A percentile compares a stretch with the other conserved stretches of the same genome.
Evolutionary conservation across 257 asterid species (phyloP).

Genomic region (Anisodus acutangulus): DNA sequence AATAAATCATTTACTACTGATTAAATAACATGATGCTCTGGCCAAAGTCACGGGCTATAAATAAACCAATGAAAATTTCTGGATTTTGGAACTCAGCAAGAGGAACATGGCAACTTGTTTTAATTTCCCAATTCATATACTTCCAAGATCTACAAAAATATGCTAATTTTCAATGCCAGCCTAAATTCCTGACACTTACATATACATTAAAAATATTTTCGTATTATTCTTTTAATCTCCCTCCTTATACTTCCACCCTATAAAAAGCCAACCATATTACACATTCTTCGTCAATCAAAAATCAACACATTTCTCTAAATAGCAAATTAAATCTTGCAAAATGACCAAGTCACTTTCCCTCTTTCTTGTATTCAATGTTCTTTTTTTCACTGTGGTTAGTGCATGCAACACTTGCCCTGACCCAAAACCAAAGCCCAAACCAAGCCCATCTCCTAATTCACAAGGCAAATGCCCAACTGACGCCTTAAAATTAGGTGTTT

Average conservation of each 20-base stretch:
- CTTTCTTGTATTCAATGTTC: slow-evolving; percentile 42
- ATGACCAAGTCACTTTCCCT: slow-evolving; percentile 37
- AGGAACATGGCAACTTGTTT: slow-evolving; percentile 26
- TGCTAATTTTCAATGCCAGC: slow-evolving; percentile 6
- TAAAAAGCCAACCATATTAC: background rate
- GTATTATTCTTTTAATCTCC: background rate
- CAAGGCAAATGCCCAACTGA: slow-evolving; percentile 32
- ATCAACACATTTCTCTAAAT: background rate
- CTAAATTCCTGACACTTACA: slow-evolving; percentile 1
- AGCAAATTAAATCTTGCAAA: background rate
- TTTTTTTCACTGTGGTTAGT: slow-evolving; percentile 45
- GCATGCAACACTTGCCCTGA: slow-evolving; percentile 44
- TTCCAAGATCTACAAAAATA: background rate
- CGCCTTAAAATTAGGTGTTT: background rate
- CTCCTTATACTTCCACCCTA: background rate
- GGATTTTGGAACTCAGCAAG: background rate
- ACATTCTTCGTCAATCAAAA: background rate
- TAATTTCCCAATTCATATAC: background rate
- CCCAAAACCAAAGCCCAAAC: slow-evolving; percentile 35
- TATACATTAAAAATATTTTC: background rate
- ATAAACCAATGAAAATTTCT: too few relatives aligned
- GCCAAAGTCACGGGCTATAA: background rate
- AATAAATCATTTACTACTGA: background rate
- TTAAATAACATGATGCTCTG: background rate
- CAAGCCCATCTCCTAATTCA: background rate